Base-by-base conservation (phyloP, 1,284 basidiomycete species). In the Sanghuangporus weigelae region DNA sequence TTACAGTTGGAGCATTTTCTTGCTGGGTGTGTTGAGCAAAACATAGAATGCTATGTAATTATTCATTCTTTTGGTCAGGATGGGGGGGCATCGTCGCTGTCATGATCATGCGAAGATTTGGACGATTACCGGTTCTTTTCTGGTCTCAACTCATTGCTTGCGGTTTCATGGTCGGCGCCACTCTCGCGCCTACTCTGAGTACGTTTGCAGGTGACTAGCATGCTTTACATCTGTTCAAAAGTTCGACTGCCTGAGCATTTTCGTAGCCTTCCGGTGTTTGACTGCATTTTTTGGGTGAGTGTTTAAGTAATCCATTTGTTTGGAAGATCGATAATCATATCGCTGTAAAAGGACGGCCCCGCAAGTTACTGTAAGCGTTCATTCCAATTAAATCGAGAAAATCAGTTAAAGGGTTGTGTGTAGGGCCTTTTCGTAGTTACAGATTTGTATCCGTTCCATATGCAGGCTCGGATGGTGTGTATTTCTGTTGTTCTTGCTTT, bases 391-490 rank as follows among this genome's bases (percentile, higher is more conserved):
- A 12, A 23, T 10, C 48, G n/a, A n/a, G n/a, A n/a, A n/a, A n/a
- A n/a, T 50, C 19, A 50, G 48, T 14, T 44, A 14, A 44, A 16
- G 14, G 12, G 3, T 2, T 54, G 35, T 19, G 54, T 19, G 46
- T 60, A 86, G 86, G 87, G 87, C 56, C 75, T 89, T 1, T 87
- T 83, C 67, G 74, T 87, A 19, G 79, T 89, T 64, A 84, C 84
- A 4, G 89, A 90, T 68, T 76, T 91, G 63, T 90, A 82, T 71
- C 89, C 89, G 1, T 90, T 90, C 77, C 88, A 91, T 67, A 74
- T 87, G 21, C 89, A 90, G 71, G 87, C 89, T 31, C 81, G 87
- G 49, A 90, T 88, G 79, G 84, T 81, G 39, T 21, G 68, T 63
- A 12, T 16, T 46, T 14, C 42, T n/a, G n/a, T n/a, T n/a, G n/a